Conservation (phyloP, 2,329 filamentous ascomycete genomes). For the Didymella sp. region DNA sequence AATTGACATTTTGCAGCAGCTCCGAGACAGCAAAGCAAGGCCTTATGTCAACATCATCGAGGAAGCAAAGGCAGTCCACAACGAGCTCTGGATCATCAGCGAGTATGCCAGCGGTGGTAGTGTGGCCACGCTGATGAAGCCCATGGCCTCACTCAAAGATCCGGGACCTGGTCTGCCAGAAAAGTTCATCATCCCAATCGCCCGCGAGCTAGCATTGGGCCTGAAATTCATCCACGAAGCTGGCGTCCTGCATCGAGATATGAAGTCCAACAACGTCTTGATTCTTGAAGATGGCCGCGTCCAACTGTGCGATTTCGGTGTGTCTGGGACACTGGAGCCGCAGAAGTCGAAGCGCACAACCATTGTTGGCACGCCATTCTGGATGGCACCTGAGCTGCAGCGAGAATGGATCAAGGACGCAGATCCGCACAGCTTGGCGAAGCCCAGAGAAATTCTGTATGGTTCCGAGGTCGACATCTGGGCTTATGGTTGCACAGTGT, state of each 20-base stretch:
- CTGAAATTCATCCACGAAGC: constrained; percentile 69
- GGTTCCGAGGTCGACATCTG: constrained; percentile 72
- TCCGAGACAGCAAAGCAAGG: constrained; percentile 75
- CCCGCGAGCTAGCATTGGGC: constrained; percentile 67
- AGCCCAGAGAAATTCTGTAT: constrained; percentile 61
- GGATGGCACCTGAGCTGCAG: constrained; percentile 81
- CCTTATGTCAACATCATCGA: constrained; percentile 87
- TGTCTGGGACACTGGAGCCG: constrained; percentile 78
- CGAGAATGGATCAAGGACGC: constrained; percentile 60
- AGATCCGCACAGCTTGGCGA: constrained; percentile 60
- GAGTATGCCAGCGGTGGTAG: constrained; percentile 87
- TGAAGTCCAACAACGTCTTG: constrained; percentile 78
- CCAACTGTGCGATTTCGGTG: constrained; percentile 85
- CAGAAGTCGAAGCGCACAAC: constrained; percentile 79
- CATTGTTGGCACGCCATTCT: constrained; percentile 82
- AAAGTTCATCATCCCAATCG: constrained; percentile 68
- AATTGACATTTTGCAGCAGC: constrained; percentile 71
- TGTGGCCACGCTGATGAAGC: constrained; percentile 69
- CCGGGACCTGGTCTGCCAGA: constrained; percentile 59
- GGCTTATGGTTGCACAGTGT: constrained; percentile 83
- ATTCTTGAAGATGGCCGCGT: constrained; percentile 78
- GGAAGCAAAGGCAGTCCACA: constrained; percentile 77
- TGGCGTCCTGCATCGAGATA: constrained; percentile 70
- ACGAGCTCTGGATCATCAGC: constrained; percentile 86
- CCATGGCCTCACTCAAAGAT: constrained; percentile 37